Base-by-base conservation (phyloP, 2,329 filamentous ascomycete species). In the Cercospora sp. region DNA sequence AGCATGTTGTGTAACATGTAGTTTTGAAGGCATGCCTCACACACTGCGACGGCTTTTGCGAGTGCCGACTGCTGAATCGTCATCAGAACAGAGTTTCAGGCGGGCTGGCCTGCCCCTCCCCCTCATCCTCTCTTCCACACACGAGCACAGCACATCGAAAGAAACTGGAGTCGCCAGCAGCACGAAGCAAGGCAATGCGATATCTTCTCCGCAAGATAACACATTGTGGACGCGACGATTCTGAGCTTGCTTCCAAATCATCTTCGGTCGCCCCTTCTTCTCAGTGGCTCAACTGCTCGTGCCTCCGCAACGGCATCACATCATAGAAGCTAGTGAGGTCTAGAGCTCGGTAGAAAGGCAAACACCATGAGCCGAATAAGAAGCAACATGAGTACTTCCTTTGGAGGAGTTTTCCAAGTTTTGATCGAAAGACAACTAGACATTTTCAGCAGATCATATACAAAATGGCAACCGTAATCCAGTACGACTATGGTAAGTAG, bases 401-500 rank as follows among this genome's bases (percentile, higher is more conserved):
- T 13, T 28, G 42, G 18, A 60, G 12, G 5, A 26, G 20, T 39
- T 26, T 9, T 42, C 7, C 45, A 23, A 12, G 30, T 20, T 23
- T 51, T 23, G 39, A 31, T 16, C 16, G 48, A 39, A 51, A 3
- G 13, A 10, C 26, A 3, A 31, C 26, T 16, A 62, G 39, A 62
- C 16, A 55, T 7, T 6, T 20, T 7, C 2, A 64, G 33, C 30
- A 64, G 5, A 20, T 18, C 28, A 36, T 23, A 12, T 10, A 31
- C 45, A 58, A 26, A 16, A 64, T 64, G 62, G 33, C 66, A 23
- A 71, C 69, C 63, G 67, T 76, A 26, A 74, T 76, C 55, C 72
- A 74, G 60, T 75, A 73, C 68, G 75, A 76, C 57, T 76, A 76
- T 65, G 74, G 74, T 72, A 68, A 30, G 67, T 16, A 39, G 26